Base-by-base conservation (phyloP, 2,329 filamentous ascomycete species). In the Didymella pomorum region DNA sequence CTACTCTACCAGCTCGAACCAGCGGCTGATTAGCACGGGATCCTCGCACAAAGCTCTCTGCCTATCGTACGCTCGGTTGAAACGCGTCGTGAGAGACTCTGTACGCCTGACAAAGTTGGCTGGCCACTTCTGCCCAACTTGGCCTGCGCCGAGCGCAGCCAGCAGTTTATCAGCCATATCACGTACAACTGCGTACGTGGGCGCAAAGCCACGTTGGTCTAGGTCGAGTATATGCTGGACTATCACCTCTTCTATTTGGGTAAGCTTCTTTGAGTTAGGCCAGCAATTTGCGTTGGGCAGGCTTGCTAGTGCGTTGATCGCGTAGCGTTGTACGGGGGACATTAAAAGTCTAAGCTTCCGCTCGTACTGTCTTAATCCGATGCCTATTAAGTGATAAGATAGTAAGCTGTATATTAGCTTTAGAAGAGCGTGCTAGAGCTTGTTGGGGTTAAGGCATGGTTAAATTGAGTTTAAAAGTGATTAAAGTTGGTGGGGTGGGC, bases 111-210 rank as follows among this genome's bases (percentile, higher is more conserved):
- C n/a, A n/a, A n/a, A n/a, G n/a, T n/a, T n/a, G n/a, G n/a, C n/a
- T n/a, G n/a, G n/a, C n/a, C n/a, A n/a, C n/a, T n/a, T n/a, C n/a
- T n/a, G n/a, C n/a, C n/a, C n/a, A 46, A 46, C 25, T 2, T 9
- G 28, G 3, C 18, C 43, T 33, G 10, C 18, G 21, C 28, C 29
- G 12, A 5, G 18, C 18, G 18, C 18, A 46, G 43, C 43, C 11
- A 46, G 43, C 18, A 46, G 43, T 4, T 46, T 33, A 46, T 46
- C 29, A 46, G 43, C 43, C 25, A 46, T 46, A 45, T n/a, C 33
- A 35, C 33, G 33, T 45, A 45, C 26, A 45, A 6, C 16, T 29
- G 12, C 16, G n/a, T 45, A 29, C 14, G 16, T 45, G 4, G 20
- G 37, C 37, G 37, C 20, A 41, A 45, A 26, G 18, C 42, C 25